These are phyloP conservation scores for Cyclospora cayetanensis DNA, from an alignment of 169 alveolate species.

Conservation along the genomic window DNA sequence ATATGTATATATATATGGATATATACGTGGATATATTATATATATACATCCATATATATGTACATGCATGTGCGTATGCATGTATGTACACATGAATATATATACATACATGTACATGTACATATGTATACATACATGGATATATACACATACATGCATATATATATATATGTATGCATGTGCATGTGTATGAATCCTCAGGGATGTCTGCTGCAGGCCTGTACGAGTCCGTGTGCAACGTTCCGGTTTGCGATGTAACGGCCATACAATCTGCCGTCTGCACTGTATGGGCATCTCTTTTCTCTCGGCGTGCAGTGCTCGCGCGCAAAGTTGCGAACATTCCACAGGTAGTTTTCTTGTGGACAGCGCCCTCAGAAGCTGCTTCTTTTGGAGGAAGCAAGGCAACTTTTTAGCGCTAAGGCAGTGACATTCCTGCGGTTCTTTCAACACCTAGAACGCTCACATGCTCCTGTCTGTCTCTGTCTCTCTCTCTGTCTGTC, in stretches of 20 bases:
- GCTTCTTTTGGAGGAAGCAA: too few species aligned
- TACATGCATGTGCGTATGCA: neutral
- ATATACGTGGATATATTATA: neutral
- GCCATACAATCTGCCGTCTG: conserved; percentile 47
- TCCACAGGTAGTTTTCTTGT: neutral
- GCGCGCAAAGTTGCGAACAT: conserved; percentile 33
- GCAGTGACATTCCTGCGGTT: too few species aligned
- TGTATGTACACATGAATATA: neutral
- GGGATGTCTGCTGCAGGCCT: conserved; percentile 66
- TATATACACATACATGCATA: neutral
- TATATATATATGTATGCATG: neutral
- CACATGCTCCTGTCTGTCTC: neutral
- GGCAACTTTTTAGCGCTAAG: too few species aligned
- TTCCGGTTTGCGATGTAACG: conserved; percentile 18
- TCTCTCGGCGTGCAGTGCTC: conserved; percentile 38
- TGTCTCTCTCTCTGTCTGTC: neutral
- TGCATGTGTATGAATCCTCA: neutral
- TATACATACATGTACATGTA: neutral
- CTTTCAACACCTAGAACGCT: too few species aligned
- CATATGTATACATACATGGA: neutral
- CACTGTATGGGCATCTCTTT: conserved; percentile 65
- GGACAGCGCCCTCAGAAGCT: too few species aligned
- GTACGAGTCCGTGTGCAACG: conserved; percentile 64
- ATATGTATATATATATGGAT: neutral
- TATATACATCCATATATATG: too few species aligned